Evolutionary conservation across 1,284 basidiomycete genomes (phyloP), one percentile per base, ranked within the genome.

Genomic region (Pascua sp.): DNA sequence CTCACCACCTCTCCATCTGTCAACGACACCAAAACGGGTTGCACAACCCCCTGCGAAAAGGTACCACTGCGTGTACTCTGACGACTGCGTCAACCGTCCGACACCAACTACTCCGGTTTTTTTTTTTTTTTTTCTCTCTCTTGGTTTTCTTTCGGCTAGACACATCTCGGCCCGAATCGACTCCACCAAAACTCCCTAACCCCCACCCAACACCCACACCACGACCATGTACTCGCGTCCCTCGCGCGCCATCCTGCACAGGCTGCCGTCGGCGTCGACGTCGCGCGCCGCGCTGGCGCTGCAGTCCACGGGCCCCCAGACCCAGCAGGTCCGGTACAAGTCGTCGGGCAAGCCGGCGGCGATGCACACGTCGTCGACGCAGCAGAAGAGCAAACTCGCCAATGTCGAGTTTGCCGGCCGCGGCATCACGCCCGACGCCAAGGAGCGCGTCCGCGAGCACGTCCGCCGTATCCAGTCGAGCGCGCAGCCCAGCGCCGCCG

Each of bases 391-490:
- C 39, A 49, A 50, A 47, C 24, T 32, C 7, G 54, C 50, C n/a
- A 51, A 59, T 11, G 16, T 63, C 59, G 62, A 61, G 52, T 63
- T 55, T 50, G 47, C 41, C 47, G 51, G 56, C 32, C 55, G 56
- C 51, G 70, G 68, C 38, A 73, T 77, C 41, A 68, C 63, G n/a
- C 60, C 75, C 40, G 79, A 80, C 56, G 78, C 75, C 41, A 78
- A 78, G 66, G 68, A 69, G 47, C 85, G 89, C 75, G 85, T 91
- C 50, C 79, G 83, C 66, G 87, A 89, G 68, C 85, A 81, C 71
- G 79, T 80, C 12, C 70, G 83, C 65, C 81, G 84, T 66, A 83
- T 91, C 69, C 88, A 87, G 74, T 83, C 86, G 12, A 82, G 86
- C 11, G 72, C 79, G n/a, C 78, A 73, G 37, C 72, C 73, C 58